A percentile compares a stretch with the other conserved stretches of the same genome.
These are phyloP conservation scores for Rugonectria rugulosa DNA, from an alignment of 2,329 filamentous ascomycete genomes.

Conservation along the genomic window DNA sequence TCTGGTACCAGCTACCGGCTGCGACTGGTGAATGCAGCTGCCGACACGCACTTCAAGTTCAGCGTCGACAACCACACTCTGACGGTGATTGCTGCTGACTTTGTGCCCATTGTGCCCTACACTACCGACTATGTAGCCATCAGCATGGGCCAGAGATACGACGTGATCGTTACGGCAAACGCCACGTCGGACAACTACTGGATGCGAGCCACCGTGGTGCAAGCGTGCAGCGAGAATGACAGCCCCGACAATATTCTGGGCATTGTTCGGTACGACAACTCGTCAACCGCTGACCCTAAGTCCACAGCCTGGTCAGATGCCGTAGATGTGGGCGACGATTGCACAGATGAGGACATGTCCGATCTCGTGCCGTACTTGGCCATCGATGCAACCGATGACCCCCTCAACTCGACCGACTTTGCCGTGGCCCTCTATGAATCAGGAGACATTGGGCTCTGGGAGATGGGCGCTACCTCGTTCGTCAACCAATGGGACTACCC, in stretches of 20 bases:
- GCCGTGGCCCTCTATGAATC: no score
- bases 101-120: conserved; percentile 66
- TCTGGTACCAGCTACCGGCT: conserved; percentile 55
- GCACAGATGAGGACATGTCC: neutral
- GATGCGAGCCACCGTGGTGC: neutral
- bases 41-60: conserved; percentile 56
- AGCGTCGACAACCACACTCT: conserved; percentile 64
- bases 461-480: no score
- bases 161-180: conserved; percentile 1
- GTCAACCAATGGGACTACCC: no score
- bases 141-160: conserved; percentile 7
- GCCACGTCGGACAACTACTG: neutral
- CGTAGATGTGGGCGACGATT: conserved; percentile 16
- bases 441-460: no score
- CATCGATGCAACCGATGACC: no score
- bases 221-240: no score
- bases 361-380: no score
- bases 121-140: conserved; percentile 40
- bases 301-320: conserved; percentile 12
- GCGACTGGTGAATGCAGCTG: conserved; percentile 57
- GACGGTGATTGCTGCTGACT: conserved; percentile 63
- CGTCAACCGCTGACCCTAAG: conserved; percentile 1
- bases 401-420: no score
- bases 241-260: conserved; percentile 4
- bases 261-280: conserved; percentile 25